A percentile compares a stretch with the other conserved stretches of the same genome.
phyloP scores from a whole-genome alignment of 345 rosid species.

The Salix purpurea region DNA sequence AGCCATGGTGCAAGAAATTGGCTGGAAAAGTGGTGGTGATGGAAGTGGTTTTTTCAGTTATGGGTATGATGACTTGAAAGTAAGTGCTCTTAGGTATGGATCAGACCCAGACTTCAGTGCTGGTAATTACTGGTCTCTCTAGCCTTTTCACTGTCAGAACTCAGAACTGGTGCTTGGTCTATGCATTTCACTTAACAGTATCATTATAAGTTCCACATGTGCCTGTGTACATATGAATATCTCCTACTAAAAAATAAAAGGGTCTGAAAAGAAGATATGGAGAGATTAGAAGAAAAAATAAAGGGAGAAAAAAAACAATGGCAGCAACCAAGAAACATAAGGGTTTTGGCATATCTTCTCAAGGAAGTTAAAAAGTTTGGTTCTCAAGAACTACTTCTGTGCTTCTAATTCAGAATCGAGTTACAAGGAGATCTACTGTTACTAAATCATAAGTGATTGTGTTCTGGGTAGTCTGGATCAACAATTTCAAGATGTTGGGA shows the following conservation, averaged over 20 bases:
- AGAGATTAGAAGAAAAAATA: too few relatives aligned
- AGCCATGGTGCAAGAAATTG: slow-evolving; percentile 21
- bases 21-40: not conserved
- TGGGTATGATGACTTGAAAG: not conserved
- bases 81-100: not conserved
- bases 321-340: not conserved
- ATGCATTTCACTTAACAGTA: not conserved
- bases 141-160: not conserved
- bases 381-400: not conserved
- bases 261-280: too few relatives aligned
- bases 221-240: not conserved
- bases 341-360: not conserved
- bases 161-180: not conserved
- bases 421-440: not conserved
- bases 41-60: slow-evolving; percentile 23
- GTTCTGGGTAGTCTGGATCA: not conserved
- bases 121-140: not conserved
- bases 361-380: not conserved
- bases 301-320: too few relatives aligned
- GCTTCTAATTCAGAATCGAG: not conserved
- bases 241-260: not conserved
- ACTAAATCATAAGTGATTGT: not conserved
- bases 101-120: not conserved
- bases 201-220: not conserved
- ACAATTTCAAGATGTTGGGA: not conserved